These are phyloP conservation scores for Saccharomycopsis hybrid DNA, from an alignment of 1,139 yeast species.

Conservation along the genomic window DNA sequence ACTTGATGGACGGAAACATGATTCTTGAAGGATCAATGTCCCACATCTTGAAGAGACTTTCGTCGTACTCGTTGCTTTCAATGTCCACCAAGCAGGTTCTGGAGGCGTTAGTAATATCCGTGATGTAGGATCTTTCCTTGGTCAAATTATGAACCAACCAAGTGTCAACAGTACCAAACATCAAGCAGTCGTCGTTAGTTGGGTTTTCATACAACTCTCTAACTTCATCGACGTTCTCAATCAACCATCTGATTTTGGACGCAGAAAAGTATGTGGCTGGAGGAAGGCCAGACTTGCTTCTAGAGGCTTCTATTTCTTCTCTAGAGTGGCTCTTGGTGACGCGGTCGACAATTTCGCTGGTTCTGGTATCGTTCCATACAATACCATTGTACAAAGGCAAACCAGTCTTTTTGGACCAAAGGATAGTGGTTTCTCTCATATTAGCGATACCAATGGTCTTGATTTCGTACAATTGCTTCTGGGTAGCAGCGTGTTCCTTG, in stretches of 20 bases:
- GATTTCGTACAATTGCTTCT: slow-evolving; percentile 48
- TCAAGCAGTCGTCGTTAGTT: slow-evolving; percentile 55
- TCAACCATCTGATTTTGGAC: slow-evolving; percentile 82
- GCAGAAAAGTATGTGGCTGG: slow-evolving; percentile 89
- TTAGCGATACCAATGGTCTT: slow-evolving; percentile 79
- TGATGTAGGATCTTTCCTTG: slow-evolving; percentile 60
- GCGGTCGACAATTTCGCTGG: slow-evolving; percentile 64
- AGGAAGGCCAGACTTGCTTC: slow-evolving; percentile 76
- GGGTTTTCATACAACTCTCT: slow-evolving; percentile 55
- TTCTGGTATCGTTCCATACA: slow-evolving; percentile 95
- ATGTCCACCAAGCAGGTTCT: slow-evolving; percentile 89
- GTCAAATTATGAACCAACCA: slow-evolving; percentile 90
- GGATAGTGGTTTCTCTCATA: slow-evolving; percentile 91
- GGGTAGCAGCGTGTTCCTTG: slow-evolving; percentile 38
- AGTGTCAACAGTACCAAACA: slow-evolving; percentile 93
- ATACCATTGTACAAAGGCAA: slow-evolving; percentile 80
- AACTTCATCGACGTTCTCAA: slow-evolving; percentile 72
- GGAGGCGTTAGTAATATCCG: slow-evolving; percentile 89
- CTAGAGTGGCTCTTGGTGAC: slow-evolving; percentile 53
- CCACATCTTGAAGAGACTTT: slow-evolving; percentile 71
- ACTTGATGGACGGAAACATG: slow-evolving; percentile 70
- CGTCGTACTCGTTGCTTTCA: slow-evolving; percentile 70
- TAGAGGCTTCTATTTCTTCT: slow-evolving; percentile 52
- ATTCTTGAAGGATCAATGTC: slow-evolving; percentile 65
- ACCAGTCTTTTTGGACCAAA: slow-evolving; percentile 85